Evolutionary conservation across 2,329 filamentous ascomycete species (phyloP), one percentile per base, ranked within the genome.

Genomic region (Fusarium coffeatum): DNA sequence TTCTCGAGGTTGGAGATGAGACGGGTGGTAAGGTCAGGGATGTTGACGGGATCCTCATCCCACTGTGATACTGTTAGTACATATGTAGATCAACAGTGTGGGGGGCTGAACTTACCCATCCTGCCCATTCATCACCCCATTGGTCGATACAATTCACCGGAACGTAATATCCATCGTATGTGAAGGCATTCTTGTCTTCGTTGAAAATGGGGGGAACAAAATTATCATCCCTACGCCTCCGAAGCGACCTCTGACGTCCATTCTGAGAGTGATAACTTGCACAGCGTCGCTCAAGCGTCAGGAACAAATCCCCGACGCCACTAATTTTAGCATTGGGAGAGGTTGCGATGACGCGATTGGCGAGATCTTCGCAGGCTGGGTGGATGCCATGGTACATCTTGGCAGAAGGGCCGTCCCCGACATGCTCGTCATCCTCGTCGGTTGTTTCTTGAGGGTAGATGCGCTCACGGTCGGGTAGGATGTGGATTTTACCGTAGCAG

Each of bases 211-310:
- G 2, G n/a, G 59, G 59, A 20, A 57, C 25, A 10, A 37, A 61
- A n/a, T 49, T 20, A 1, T 6, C 1, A 3, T n/a, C 20, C 16
- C 49, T 28, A 7, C 23, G 23, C 23, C 23, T 23, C 6, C 23
- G 4, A 6, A 4, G 23, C 23, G 23, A 23, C 23, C 23, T n/a
- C n/a, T n/a, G n/a, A n/a, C n/a, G 23, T 23, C 23, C 6, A 23
- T 23, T 23, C 23, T 23, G 4, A 6, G 4, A 5, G 4, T 23
- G 23, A 25, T 13, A 22, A 30, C 8, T 18, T 13, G 43, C 8
- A 23, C 59, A 58, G 1, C 59, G 59, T 11, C 47, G 55, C 22
- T 63, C 59, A 13, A 63, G 34, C 1, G 20, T 13, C 7, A 63
- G 5, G 22, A 55, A 63, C 0, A 63, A 7, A 13, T 59, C 47